Evolutionary conservation across 441 rosid species (phyloP).

Genomic region (Aleurites moluccanus): DNA sequence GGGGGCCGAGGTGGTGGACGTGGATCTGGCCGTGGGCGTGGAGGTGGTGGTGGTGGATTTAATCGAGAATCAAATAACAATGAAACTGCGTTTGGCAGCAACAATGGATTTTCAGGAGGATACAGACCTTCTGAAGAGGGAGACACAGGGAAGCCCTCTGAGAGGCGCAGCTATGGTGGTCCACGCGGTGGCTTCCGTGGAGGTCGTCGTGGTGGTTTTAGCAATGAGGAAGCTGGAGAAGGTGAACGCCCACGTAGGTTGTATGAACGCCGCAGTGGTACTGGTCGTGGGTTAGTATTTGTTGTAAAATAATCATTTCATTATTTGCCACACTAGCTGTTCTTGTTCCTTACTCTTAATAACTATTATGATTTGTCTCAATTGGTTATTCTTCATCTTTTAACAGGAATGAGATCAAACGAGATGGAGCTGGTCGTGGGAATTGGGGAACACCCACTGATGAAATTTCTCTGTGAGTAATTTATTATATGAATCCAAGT

Average conservation of each 20-base stretch:
- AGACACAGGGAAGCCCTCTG: constrained; percentile 60
- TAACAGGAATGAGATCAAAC: constrained; percentile 67
- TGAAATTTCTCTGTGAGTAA: constrained; percentile 71
- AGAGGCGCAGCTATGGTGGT: constrained; percentile 56
- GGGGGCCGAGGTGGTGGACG: constrained; percentile 56
- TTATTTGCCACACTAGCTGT: background rate
- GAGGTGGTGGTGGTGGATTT: constrained; percentile 52
- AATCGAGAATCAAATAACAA: constrained; percentile 53
- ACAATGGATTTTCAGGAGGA: constrained; percentile 57
- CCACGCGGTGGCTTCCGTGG: constrained; percentile 77
- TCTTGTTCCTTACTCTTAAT: background rate
- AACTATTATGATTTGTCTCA: background rate
- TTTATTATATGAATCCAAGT: background rate
- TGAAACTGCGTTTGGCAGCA: constrained; percentile 34
- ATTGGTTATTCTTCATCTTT: background rate
- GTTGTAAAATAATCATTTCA: background rate
- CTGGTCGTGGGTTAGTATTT: constrained; percentile 80
- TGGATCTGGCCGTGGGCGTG: constrained; percentile 56
- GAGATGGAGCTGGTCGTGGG: constrained; percentile 88
- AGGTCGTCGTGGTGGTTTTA: constrained; percentile 61
- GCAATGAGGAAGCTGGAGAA: constrained; percentile 63
- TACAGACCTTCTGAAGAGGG: constrained; percentile 64
- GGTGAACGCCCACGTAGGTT: constrained; percentile 64
- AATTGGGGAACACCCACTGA: constrained; percentile 85
- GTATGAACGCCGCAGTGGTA: constrained; percentile 84